These are phyloP conservation scores for Erythrophleum ivorense DNA, from an alignment of 331 rosid genomes.

Conservation along the genomic window DNA sequence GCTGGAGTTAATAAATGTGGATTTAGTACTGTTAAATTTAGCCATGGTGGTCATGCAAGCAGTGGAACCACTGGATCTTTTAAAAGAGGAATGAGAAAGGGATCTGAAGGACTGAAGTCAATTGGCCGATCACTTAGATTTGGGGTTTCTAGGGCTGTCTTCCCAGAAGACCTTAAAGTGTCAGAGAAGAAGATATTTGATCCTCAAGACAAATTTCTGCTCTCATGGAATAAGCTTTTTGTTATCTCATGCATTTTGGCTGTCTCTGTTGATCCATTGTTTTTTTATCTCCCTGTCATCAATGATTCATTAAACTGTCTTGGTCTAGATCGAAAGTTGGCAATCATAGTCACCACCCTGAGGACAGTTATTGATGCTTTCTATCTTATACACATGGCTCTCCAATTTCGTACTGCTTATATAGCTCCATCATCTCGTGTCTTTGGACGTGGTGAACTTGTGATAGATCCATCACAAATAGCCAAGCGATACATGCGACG, in stretches of 20 bases:
- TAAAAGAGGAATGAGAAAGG: slow-evolving; percentile 78
- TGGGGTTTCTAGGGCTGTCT: slow-evolving; percentile 80
- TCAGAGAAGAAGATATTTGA: slow-evolving; percentile 85
- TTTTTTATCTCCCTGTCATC: slow-evolving; percentile 82
- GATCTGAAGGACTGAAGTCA: slow-evolving; percentile 87
- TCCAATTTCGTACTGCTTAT: slow-evolving; percentile 86
- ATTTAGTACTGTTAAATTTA: slow-evolving; percentile 64
- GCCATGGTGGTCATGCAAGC: slow-evolving; percentile 54
- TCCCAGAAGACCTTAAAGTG: slow-evolving; percentile 85
- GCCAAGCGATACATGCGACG: slow-evolving; percentile 76
- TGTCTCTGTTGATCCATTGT: slow-evolving; percentile 80
- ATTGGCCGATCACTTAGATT: slow-evolving; percentile 79
- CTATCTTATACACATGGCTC: slow-evolving; percentile 85
- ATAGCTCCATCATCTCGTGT: slow-evolving; percentile 96
- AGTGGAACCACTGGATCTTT: slow-evolving; percentile 72
- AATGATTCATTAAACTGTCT: slow-evolving; percentile 59
- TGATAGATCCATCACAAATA: slow-evolving; percentile 77
- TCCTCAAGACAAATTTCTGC: slow-evolving; percentile 82
- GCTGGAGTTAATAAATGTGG: slow-evolving; percentile 62
- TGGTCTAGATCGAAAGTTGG: slow-evolving; percentile 72
- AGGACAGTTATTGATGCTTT: slow-evolving; percentile 75
- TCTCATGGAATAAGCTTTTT: slow-evolving; percentile 68
- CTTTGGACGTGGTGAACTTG: slow-evolving; percentile 93
- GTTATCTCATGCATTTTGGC: slow-evolving; percentile 82
- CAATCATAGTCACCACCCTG: slow-evolving; percentile 73